These are phyloP conservation scores for Debaryomyces udenii DNA, from an alignment of 1,139 yeast species.

Conservation along the genomic window DNA sequence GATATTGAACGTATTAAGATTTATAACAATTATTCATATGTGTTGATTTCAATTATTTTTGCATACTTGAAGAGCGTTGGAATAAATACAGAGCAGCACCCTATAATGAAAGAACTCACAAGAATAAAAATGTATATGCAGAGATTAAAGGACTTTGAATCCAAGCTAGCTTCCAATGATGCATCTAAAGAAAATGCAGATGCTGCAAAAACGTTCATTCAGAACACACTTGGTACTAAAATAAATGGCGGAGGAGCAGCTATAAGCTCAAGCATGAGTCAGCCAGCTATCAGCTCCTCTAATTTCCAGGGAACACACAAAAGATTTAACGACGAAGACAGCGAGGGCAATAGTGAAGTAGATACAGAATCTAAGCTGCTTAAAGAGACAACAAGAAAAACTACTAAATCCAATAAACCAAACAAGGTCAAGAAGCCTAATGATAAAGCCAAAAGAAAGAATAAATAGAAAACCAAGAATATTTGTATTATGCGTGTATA, in stretches of 20 bases:
- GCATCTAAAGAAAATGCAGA: constrained; percentile 29
- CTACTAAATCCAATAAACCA: constrained; percentile 11
- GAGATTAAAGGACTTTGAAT: constrained; percentile 52
- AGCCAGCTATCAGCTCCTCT: constrained; percentile 61
- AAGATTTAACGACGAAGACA: constrained; percentile 38
- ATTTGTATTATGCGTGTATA: constrained; percentile 1
- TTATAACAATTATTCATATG: constrained; percentile 47
- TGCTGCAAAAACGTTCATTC: constrained; percentile 47
- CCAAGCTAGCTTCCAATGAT: constrained; percentile 17
- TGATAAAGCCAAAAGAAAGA: not conserved
- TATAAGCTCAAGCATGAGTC: constrained; percentile 25
- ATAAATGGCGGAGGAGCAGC: constrained; percentile 35
- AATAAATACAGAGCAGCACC: constrained; percentile 56
- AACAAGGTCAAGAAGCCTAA: constrained; percentile 10
- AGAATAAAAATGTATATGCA: constrained; percentile 73
- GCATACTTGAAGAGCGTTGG: constrained; percentile 68
- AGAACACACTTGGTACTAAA: constrained; percentile 46
- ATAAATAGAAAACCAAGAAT: constrained; percentile 3
- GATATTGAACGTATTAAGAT: constrained; percentile 40
- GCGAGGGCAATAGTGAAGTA: constrained; percentile 6
- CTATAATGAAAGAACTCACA: constrained; percentile 68
- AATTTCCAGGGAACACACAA: constrained; percentile 66
- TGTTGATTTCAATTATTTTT: constrained; percentile 48
- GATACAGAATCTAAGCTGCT: not conserved
- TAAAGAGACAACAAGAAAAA: constrained; percentile 9